Evolutionary conservation across 306 rosid species (phyloP).

Genomic region (Luffa acutangula): DNA sequence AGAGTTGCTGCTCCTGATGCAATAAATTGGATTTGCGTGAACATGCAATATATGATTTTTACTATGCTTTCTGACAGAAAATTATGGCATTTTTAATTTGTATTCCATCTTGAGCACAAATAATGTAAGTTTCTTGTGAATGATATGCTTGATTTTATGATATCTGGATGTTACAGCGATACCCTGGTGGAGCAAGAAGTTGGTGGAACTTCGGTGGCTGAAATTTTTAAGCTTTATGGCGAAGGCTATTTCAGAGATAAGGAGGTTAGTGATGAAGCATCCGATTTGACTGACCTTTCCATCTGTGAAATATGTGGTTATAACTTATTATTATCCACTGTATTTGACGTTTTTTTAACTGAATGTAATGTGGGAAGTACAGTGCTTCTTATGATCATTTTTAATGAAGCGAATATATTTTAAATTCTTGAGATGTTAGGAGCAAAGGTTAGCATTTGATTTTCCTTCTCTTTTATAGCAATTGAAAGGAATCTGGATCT

Average conservation of each 20-base stretch:
- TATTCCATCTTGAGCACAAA: neutral
- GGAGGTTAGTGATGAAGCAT: conserved; percentile 57
- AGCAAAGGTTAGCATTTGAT: neutral
- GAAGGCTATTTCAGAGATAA: conserved; percentile 74
- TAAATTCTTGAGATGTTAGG: neutral
- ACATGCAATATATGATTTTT: neutral
- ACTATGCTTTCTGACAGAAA: neutral
- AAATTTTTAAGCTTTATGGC: conserved; percentile 72
- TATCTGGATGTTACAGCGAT: conserved; percentile 53
- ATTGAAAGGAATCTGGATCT: neutral
- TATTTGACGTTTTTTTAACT: neutral
- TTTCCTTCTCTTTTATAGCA: neutral
- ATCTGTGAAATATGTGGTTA: neutral
- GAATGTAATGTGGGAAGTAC: neutral
- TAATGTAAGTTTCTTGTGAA: neutral
- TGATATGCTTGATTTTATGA: neutral
- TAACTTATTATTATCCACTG: neutral
- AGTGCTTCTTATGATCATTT: neutral
- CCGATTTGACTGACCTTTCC: neutral
- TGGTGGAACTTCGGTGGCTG: conserved; percentile 61
- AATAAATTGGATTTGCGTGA: neutral
- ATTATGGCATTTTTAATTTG: neutral
- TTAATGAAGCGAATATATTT: neutral
- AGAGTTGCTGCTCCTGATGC: neutral
- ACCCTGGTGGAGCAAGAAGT: conserved; percentile 62